A percentile compares a stretch with the other conserved stretches of the same genome.
Evolutionary conservation across 2,329 filamentous ascomycete species (phyloP).

Genomic region (Botryotinia narcissicola): DNA sequence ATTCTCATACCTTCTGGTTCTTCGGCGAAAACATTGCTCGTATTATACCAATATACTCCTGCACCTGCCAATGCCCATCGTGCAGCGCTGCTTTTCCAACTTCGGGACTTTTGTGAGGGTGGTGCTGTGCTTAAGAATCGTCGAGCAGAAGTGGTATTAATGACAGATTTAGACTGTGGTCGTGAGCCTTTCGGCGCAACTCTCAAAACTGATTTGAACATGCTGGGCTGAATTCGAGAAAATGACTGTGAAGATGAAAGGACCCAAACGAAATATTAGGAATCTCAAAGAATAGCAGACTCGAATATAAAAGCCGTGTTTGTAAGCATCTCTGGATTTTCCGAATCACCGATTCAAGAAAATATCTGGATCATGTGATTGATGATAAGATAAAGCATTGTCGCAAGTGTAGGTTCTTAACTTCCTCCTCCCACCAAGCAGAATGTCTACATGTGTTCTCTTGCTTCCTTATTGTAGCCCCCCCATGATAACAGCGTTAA

Average conservation of each 20-base stretch:
- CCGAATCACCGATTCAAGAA: slow-evolving; percentile 3
- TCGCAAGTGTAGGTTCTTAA: background rate
- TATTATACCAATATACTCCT: slow-evolving; percentile 92
- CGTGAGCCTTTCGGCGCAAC: slow-evolving; percentile 31
- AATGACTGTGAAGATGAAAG: slow-evolving; percentile 21
- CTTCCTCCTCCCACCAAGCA: background rate
- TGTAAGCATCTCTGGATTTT: slow-evolving; percentile 32
- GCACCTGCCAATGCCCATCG: slow-evolving; percentile 75
- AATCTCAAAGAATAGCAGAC: background rate
- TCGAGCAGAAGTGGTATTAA: slow-evolving; percentile 37
- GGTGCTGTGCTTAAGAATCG: slow-evolving; percentile 55
- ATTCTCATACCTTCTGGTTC: slow-evolving; percentile 67
- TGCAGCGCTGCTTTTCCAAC: slow-evolving; percentile 74
- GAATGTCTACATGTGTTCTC: background rate
- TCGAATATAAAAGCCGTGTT: slow-evolving; percentile 26
- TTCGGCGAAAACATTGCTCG: slow-evolving; percentile 81
- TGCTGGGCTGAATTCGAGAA: slow-evolving; percentile 21
- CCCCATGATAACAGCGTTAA: background rate
- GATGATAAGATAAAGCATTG: slow-evolving; percentile 15
- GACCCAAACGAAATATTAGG: slow-evolving; percentile 29
- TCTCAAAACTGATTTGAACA: slow-evolving; percentile 35
- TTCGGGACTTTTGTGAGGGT: slow-evolving; percentile 65
- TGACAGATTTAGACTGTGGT: slow-evolving; percentile 23
- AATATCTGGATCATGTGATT: slow-evolving; percentile 9
- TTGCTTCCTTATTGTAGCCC: background rate